These are phyloP conservation scores for Ogataea nitratoaversa DNA, from an alignment of 805 yeast genomes.

Conservation along the genomic window DNA sequence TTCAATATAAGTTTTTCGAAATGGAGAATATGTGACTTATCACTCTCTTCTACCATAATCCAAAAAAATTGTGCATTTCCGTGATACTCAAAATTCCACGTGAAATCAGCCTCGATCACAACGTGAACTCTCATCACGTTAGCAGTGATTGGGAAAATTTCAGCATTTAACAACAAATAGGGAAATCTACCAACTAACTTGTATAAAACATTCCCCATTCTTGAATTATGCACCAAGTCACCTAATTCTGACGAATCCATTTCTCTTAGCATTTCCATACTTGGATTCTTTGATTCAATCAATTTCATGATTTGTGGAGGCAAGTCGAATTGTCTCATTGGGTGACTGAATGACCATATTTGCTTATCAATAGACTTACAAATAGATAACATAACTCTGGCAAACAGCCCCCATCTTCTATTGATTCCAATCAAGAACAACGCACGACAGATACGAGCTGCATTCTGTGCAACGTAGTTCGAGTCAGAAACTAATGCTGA, in stretches of 20 bases:
- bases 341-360: conserved; percentile 89
- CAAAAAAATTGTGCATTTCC: conserved; percentile 86
- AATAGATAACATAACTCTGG: conserved; percentile 68
- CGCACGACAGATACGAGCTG: conserved; percentile 91
- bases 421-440: conserved; percentile 81
- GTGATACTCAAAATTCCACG: conserved; percentile 80
- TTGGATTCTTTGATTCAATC: conserved; percentile 58
- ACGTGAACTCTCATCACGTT: conserved; percentile 82
- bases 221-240: conserved; percentile 78
- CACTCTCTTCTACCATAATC: conserved; percentile 88
- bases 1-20: conserved; percentile 74
- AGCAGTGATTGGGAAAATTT: conserved; percentile 82
- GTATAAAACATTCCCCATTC: conserved; percentile 64
- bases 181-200: conserved; percentile 72
- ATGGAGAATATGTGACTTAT: conserved; percentile 67
- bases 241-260: conserved; percentile 77
- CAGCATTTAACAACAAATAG: conserved; percentile 65
- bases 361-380: conserved; percentile 84
- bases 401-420: conserved; percentile 85
- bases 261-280: conserved; percentile 70
- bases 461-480: conserved; percentile 91
- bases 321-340: conserved; percentile 80
- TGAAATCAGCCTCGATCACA: conserved; percentile 66
- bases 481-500: conserved; percentile 83
- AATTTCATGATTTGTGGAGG: conserved; percentile 62